These are phyloP conservation scores for Trichoderma sp. DNA, from an alignment of 2,329 filamentous ascomycete species.

Conservation along the genomic window DNA sequence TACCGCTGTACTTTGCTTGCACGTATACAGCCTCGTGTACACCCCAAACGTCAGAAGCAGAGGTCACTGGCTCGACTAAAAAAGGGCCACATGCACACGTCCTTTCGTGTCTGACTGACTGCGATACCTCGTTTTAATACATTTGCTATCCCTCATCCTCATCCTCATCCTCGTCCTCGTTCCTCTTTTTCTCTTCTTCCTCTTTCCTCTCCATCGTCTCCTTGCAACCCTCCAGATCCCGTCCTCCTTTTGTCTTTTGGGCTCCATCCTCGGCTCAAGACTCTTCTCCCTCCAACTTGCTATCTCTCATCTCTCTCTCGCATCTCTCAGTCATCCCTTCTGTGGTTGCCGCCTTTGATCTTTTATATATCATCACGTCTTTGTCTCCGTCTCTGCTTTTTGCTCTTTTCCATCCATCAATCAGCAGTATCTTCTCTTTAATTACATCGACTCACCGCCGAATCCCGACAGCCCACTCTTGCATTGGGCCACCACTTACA, in stretches of 20 bases:
- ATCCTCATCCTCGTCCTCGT: background rate
- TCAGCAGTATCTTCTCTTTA: background rate
- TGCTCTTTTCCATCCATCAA: background rate
- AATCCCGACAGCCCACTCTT: background rate
- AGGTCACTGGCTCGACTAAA: conserved; percentile 29
- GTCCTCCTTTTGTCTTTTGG: background rate
- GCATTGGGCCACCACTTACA: background rate
- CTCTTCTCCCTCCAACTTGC: background rate
- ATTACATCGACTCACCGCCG: background rate
- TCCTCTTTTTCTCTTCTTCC: background rate
- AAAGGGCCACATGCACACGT: conserved; percentile 33
- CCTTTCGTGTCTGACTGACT: conserved; percentile 26
- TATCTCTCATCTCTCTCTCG: background rate
- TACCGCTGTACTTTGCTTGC: background rate
- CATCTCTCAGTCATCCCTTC: background rate
- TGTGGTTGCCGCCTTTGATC: background rate
- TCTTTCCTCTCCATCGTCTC: background rate
- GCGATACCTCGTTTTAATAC: conserved; percentile 23
- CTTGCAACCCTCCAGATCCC: background rate
- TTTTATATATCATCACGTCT: conserved; percentile 8
- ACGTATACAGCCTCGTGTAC: conserved; percentile 40
- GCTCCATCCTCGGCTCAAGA: background rate
- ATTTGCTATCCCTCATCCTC: conserved; percentile 13
- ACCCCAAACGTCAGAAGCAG: conserved; percentile 37
- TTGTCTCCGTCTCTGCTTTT: background rate